phyloP scores from a whole-genome alignment of 78 protist genomes.

The Tieghemostelium lacteum region DNA sequence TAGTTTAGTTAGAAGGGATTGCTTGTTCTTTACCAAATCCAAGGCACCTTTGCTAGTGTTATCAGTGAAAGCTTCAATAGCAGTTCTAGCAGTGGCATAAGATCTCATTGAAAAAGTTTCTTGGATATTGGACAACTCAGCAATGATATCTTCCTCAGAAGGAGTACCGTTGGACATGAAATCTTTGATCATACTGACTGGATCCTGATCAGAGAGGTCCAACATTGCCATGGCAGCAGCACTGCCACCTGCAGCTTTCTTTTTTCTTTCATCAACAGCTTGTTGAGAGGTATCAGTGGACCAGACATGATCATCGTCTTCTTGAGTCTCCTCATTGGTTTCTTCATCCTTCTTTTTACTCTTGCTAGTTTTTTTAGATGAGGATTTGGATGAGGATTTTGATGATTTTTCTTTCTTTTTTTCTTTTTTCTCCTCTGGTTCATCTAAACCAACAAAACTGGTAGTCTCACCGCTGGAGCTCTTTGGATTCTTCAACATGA shows the following conservation, averaged over 20 bases:
- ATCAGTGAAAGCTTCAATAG: conserved; percentile 53
- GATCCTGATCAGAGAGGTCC: conserved; percentile 23
- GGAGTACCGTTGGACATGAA: conserved; percentile 1
- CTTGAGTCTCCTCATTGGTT: background rate
- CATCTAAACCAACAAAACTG: conserved; percentile 3
- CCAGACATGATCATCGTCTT: conserved; percentile 78
- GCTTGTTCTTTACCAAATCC: conserved; percentile 11
- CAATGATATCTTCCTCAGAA: conserved; percentile 26
- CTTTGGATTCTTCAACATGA: conserved; percentile 88
- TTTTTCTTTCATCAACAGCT: conserved; percentile 74
- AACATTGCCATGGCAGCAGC: conserved; percentile 42
- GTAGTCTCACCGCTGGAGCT: background rate
- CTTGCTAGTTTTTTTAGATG: conserved; percentile 8
- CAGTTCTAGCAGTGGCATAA: conserved; percentile 42
- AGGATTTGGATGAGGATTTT: background rate
- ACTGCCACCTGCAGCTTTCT: conserved; percentile 32
- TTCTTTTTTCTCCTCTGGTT: background rate
- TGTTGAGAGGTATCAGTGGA: conserved; percentile 75
- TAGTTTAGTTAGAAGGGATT: conserved; percentile 20
- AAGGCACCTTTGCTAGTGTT: conserved; percentile 8
- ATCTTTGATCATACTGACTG: conserved; percentile 12
- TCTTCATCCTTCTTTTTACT: conserved; percentile 17
- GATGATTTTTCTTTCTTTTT: too few relatives aligned
- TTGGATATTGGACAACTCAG: conserved; percentile 26
- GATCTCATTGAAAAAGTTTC: conserved; percentile 30